phyloP scores from a whole-genome alignment of 331 rosid species.

The Ulmus americana region DNA sequence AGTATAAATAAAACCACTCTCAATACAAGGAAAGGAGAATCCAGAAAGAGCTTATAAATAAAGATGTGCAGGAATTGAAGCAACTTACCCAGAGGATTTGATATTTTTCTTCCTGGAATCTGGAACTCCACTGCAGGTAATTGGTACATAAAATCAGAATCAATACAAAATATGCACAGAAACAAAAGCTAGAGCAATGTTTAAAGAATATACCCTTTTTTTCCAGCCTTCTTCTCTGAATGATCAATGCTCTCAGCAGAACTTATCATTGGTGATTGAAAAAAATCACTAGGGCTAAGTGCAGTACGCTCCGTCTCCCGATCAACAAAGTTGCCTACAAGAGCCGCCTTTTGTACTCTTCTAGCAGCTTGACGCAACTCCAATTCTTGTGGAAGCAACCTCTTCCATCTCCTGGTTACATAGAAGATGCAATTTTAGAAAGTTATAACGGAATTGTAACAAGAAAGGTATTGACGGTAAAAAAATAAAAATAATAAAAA shows the following conservation, averaged over 20 bases:
- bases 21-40: slow-evolving; percentile 15
- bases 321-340: slow-evolving; percentile 72
- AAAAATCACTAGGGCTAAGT: slow-evolving; percentile 59
- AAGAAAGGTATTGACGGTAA: not conserved
- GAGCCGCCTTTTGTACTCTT: slow-evolving; percentile 52
- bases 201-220: slow-evolving; percentile 35
- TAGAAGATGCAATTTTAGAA: not conserved
- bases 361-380: slow-evolving; percentile 59
- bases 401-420: slow-evolving; percentile 75
- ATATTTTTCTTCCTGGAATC: slow-evolving; percentile 15
- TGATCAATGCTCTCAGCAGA: slow-evolving; percentile 21
- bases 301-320: slow-evolving; percentile 81
- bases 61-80: not conserved
- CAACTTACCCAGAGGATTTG: slow-evolving; percentile 20
- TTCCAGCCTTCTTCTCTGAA: slow-evolving; percentile 30
- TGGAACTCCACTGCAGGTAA: slow-evolving; percentile 7
- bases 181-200: not conserved
- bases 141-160: slow-evolving; percentile 8
- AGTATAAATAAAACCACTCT: slow-evolving; percentile 10
- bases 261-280: slow-evolving; percentile 34
- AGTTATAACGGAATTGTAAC: not conserved
- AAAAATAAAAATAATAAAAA: not conserved
- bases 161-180: not conserved
- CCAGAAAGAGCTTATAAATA: slow-evolving; percentile 11
- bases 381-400: slow-evolving; percentile 61